Evolutionary conservation across 2,329 filamentous ascomycete genomes (phyloP).

Genomic region (Fusarium neocosmosporiellum): DNA sequence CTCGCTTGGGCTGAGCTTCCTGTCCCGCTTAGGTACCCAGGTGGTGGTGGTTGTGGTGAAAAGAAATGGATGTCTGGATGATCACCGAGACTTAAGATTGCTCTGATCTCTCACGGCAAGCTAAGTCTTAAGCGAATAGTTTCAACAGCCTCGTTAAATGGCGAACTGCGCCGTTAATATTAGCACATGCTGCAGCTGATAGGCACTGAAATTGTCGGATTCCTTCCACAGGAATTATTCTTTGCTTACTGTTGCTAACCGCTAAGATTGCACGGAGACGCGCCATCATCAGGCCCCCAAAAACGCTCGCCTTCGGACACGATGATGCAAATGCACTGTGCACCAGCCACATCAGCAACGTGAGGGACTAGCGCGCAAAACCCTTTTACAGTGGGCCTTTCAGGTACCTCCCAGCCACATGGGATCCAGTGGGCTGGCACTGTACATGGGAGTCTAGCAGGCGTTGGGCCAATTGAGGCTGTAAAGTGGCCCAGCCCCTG

Average conservation of each 20-base stretch:
- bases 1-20: not conserved
- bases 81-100: not conserved
- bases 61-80: not conserved
- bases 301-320: not conserved
- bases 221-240: not conserved
- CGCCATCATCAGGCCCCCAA: not conserved
- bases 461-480: constrained; percentile 37
- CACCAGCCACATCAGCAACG: constrained; percentile 38
- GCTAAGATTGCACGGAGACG: not conserved
- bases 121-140: constrained; percentile 1
- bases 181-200: not conserved
- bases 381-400: constrained; percentile 28
- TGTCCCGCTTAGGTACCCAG: not conserved
- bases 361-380: constrained; percentile 26
- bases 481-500: constrained; percentile 37
- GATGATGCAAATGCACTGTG: constrained; percentile 18
- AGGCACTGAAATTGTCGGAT: not conserved
- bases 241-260: not conserved
- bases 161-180: not conserved
- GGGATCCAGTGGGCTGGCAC: constrained; percentile 31
- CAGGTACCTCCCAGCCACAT: constrained; percentile 40
- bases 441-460: constrained; percentile 37
- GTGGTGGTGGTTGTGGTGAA: not conserved
- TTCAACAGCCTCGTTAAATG: not conserved
- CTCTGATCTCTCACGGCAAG: not conserved